phyloP scores from a whole-genome alignment of 2,329 filamentous ascomycete species.

The Elsinoe necatrix region DNA sequence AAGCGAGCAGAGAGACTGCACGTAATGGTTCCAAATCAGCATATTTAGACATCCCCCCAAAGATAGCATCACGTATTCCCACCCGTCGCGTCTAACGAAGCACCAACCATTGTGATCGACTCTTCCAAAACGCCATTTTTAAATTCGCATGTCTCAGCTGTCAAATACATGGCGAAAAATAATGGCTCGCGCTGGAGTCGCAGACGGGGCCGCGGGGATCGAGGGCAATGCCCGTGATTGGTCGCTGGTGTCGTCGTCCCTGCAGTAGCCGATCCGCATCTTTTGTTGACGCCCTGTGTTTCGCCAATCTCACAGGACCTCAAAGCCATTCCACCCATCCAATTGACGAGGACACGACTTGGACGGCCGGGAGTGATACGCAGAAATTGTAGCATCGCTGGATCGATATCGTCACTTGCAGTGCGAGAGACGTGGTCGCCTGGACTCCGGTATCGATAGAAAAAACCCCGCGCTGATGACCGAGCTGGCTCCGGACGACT shows the following conservation, averaged over 20 bases:
- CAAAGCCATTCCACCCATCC: background rate
- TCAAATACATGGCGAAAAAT: background rate
- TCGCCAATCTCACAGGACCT: background rate
- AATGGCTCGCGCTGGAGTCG: background rate
- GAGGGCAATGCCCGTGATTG: background rate
- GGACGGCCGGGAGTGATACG: background rate
- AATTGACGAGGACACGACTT: constrained; percentile 2
- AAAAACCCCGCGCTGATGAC: constrained; percentile 1
- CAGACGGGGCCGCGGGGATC: background rate
- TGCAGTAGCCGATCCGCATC: constrained; percentile 11
- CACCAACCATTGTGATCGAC: background rate
- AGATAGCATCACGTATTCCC: constrained; percentile 7
- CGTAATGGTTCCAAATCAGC: background rate
- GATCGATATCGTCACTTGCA: background rate
- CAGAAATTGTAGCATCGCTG: background rate
- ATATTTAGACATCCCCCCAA: constrained; percentile 4
- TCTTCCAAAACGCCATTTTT: background rate
- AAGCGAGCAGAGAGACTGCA: background rate
- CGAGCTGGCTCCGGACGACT: background rate
- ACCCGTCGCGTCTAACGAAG: background rate
- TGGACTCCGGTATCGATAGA: background rate
- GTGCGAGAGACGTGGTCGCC: background rate
- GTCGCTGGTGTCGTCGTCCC: constrained; percentile 5
- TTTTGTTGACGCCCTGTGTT: constrained; percentile 14
- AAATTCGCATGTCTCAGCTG: constrained; percentile 2